These are phyloP conservation scores for Talaromyces rugulosus DNA, from an alignment of 2,329 filamentous ascomycete species.

Conservation along the genomic window DNA sequence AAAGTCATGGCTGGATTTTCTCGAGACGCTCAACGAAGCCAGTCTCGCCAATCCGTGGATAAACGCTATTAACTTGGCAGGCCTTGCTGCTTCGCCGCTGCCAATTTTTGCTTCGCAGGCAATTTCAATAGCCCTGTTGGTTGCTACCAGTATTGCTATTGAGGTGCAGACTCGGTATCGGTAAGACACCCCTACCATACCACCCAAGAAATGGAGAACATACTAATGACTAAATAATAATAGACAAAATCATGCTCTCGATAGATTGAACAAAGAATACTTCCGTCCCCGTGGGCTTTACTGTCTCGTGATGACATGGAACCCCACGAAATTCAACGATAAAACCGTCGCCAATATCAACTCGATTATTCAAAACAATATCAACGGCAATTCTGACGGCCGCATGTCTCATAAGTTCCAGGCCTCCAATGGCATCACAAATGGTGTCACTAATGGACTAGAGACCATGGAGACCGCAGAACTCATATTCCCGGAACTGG, in stretches of 20 bases:
- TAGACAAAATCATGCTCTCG: constrained; percentile 51
- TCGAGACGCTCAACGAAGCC: constrained; percentile 24
- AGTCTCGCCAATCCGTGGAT: constrained; percentile 11
- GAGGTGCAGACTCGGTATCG: constrained; percentile 18
- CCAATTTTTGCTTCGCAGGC: constrained; percentile 1
- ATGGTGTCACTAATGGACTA: constrained; percentile 30
- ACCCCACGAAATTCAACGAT: not conserved
- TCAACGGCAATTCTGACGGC: not conserved
- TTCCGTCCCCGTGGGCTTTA: constrained; percentile 56
- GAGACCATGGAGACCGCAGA: constrained; percentile 45
- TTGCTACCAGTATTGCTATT: constrained; percentile 5
- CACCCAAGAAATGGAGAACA: too few relatives aligned
- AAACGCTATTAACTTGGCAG: constrained; percentile 10
- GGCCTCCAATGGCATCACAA: constrained; percentile 35
- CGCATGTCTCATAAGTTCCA: constrained; percentile 20
- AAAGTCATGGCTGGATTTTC: constrained; percentile 33
- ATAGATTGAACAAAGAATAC: constrained; percentile 53
- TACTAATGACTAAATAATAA: too few relatives aligned
- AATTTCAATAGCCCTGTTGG: constrained; percentile 7
- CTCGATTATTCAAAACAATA: not conserved
- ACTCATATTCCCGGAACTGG: constrained; percentile 46
- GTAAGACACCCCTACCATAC: not conserved
- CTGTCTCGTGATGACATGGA: constrained; percentile 51
- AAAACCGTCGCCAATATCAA: not conserved
- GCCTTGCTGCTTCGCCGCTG: not conserved